Evolutionary conservation across 129 eudicot species (phyloP).

Genomic region (Heracleum sosnowskyi): DNA sequence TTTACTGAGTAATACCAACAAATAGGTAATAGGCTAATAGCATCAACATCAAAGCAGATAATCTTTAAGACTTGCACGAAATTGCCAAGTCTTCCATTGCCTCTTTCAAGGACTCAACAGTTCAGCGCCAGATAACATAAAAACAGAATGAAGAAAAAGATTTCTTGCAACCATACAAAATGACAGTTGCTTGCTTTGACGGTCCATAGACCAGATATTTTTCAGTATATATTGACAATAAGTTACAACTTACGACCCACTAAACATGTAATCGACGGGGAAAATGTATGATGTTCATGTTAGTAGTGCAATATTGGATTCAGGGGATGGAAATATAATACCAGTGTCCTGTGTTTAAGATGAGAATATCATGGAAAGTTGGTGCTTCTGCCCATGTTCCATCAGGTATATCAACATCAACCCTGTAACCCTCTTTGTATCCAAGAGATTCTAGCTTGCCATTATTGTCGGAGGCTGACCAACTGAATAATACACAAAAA

Average conservation of each 20-base stretch:
- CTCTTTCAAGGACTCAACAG: background rate
- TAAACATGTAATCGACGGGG: background rate
- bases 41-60: background rate
- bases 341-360: constrained; percentile 98
- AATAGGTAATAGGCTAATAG: background rate
- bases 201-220: background rate
- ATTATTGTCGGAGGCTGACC: constrained; percentile 60
- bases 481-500: constrained; percentile 32
- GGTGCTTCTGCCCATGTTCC: constrained; percentile 89
- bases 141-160: background rate
- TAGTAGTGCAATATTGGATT: background rate
- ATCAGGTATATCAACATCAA: constrained; percentile 91
- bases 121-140: background rate
- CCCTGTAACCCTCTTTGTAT: constrained; percentile 85
- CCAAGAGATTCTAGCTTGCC: constrained; percentile 89
- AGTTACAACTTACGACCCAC: background rate
- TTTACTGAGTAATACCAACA: background rate
- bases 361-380: constrained; percentile 69
- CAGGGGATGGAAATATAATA: constrained; percentile 19
- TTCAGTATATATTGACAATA: too few relatives aligned
- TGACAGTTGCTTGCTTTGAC: background rate
- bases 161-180: background rate
- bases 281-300: background rate
- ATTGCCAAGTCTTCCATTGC: background rate
- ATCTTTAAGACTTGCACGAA: background rate